phyloP scores from a whole-genome alignment of 257 asterid species.

The Leptodermis oblonga region DNA sequence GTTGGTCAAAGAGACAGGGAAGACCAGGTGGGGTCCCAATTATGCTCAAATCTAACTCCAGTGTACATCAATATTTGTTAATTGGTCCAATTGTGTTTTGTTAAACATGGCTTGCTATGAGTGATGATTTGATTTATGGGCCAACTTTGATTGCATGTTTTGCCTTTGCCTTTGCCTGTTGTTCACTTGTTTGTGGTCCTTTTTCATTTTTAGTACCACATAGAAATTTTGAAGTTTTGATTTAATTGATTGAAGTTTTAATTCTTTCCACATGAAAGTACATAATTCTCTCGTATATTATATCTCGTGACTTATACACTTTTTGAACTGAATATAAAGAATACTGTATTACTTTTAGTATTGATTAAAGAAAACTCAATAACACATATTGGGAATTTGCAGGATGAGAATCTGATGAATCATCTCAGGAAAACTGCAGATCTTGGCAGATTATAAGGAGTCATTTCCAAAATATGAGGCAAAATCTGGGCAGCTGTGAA shows the following conservation, averaged over 20 bases:
- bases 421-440: neutral
- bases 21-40: slow-evolving; percentile 15
- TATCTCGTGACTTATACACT: too few relatives aligned
- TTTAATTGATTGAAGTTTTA: neutral
- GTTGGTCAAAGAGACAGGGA: slow-evolving; percentile 42
- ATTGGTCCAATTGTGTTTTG: slow-evolving; percentile 21
- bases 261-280: too few relatives aligned
- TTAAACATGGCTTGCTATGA: neutral
- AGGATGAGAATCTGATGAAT: neutral
- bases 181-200: neutral
- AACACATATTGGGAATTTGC: neutral
- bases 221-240: neutral
- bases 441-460: neutral
- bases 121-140: slow-evolving; percentile 9
- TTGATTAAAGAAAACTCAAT: too few relatives aligned
- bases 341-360: too few relatives aligned
- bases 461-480: neutral
- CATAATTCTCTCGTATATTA: too few relatives aligned
- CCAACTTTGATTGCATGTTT: slow-evolving; percentile 10
- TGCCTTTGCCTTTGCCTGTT: neutral
- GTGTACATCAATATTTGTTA: slow-evolving; percentile 22
- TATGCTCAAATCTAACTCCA: slow-evolving; percentile 32
- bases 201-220: neutral
- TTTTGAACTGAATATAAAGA: too few relatives aligned
- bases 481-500: neutral